Conservation (phyloP, 1,139 yeast species). For the Tardiomyces digboiensis region DNA sequence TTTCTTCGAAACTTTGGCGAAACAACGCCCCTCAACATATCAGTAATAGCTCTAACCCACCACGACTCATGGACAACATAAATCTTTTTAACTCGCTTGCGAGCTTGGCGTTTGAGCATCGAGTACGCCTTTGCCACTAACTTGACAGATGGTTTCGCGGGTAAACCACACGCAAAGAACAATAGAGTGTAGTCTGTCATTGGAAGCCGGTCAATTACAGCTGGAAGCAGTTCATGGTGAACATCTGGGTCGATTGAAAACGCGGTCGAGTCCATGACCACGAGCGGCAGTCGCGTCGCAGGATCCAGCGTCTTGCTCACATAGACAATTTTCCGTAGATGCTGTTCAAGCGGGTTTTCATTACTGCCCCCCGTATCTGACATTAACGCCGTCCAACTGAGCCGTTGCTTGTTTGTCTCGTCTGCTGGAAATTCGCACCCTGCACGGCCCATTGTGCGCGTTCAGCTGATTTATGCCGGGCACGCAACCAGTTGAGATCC, state of each 20-base stretch:
- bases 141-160: constrained; percentile 47
- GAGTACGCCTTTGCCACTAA: constrained; percentile 74
- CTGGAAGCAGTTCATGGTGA: constrained; percentile 16
- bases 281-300: constrained; percentile 51
- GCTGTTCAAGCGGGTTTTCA: no score
- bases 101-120: constrained; percentile 49
- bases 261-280: constrained; percentile 67
- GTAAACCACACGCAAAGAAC: constrained; percentile 72
- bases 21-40: constrained; percentile 55
- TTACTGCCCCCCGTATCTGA: no score
- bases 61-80: constrained; percentile 89
- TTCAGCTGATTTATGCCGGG: no score
- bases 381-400: no score
- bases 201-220: constrained; percentile 35
- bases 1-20: constrained; percentile 35
- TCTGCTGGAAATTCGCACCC: no score
- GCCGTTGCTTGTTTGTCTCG: no score
- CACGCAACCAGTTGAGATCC: no score
- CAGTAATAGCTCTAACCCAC: constrained; percentile 75
- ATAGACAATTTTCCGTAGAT: not conserved
- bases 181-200: constrained; percentile 50
- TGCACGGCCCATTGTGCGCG: no score
- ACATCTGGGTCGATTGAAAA: constrained; percentile 43
- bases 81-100: constrained; percentile 47
- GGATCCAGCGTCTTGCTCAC: constrained; percentile 51